Evolutionary conservation across 257 asterid species (phyloP), one percentile per base, ranked within the genome.

Genomic region (Coffea canephora): DNA sequence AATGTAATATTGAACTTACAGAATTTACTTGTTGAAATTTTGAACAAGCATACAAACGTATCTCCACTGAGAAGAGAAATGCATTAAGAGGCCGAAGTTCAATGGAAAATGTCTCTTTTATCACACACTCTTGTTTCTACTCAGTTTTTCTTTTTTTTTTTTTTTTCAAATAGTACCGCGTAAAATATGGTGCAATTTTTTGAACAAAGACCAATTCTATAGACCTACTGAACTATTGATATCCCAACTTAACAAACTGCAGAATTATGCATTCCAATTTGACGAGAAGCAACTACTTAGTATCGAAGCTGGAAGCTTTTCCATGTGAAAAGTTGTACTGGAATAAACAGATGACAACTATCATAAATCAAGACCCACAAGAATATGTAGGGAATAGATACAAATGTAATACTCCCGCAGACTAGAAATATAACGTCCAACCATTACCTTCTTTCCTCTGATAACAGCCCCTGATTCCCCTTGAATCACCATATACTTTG

Each of bases 401-500:
- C 16, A 10, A 43, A 34, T 27, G 4, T 25, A 62, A 62, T 12
- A 62, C 69, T 62, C 70, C 43, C 31, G 70, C 70, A 65, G 39
- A 65, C 43, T 31, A 15, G 61, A 81, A 14, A 36, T 23, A 65
- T 36, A 27, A n/a, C 72, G 1, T 50, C 69, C 77, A 66, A 45
- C 0, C 27, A 43, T 75, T 77, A 86, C 89, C 87, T 86, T 86
- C 82, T 83, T 86, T 74, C 89, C 89, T 69, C 89, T 84, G 50
- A 86, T 83, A 59, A 86, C 87, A 36, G 82, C 79, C 45, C 84
- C 87, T 18, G 89, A 50, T 68, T 86, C 89, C 3, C 89, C 89
- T 71, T 86, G 87, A 81, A 86, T 86, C 79, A 86, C 87, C 89
- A 86, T 83, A 73, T 86, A 86, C 68, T 86, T 86, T 9, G 87